A percentile compares a stretch with the other conserved stretches of the same genome.
Evolutionary conservation across 2,329 filamentous ascomycete species (phyloP).

Genomic region (Alternaria panax): DNA sequence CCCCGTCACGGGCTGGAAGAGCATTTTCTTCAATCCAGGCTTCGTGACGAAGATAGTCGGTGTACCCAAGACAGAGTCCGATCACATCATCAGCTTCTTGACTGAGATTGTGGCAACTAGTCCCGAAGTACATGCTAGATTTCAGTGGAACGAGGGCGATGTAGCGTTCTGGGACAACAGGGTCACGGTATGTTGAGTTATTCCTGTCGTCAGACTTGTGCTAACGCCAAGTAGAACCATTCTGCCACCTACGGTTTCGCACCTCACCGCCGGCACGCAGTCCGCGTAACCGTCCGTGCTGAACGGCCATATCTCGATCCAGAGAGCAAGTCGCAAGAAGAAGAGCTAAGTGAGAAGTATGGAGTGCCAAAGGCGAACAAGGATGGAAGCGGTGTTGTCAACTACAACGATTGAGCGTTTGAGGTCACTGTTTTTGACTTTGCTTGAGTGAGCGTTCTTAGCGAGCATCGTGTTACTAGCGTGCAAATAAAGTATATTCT

Average conservation of each 20-base stretch:
- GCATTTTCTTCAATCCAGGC: slow-evolving; percentile 65
- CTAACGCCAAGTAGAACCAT: slow-evolving; percentile 54
- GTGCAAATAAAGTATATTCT: not conserved
- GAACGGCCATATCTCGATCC: slow-evolving; percentile 57
- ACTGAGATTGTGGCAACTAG: slow-evolving; percentile 64
- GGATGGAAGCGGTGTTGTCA: slow-evolving; percentile 62
- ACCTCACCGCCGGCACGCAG: slow-evolving; percentile 64
- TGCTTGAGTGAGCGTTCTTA: not conserved
- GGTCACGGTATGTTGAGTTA: slow-evolving; percentile 51
- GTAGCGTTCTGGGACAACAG: slow-evolving; percentile 75
- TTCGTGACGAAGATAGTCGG: slow-evolving; percentile 67
- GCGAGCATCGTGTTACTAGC: not conserved
- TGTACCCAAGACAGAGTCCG: slow-evolving; percentile 63
- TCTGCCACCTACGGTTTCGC: slow-evolving; percentile 64
- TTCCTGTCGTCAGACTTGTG: not conserved
- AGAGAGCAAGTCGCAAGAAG: slow-evolving; percentile 61
- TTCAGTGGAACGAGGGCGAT: slow-evolving; percentile 70
- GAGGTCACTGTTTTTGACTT: not conserved
- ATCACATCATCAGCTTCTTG: slow-evolving; percentile 60
- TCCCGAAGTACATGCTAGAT: slow-evolving; percentile 73
- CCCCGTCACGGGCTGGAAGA: slow-evolving; percentile 69
- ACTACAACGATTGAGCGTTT: slow-evolving; percentile 62
- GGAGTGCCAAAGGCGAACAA: slow-evolving; percentile 62
- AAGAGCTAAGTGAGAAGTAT: slow-evolving; percentile 58
- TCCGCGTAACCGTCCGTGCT: slow-evolving; percentile 57